A percentile compares a stretch with the other conserved stretches of the same genome.
Conservation (phyloP, 345 rosid species). For the Schrenkiella parvula region DNA sequence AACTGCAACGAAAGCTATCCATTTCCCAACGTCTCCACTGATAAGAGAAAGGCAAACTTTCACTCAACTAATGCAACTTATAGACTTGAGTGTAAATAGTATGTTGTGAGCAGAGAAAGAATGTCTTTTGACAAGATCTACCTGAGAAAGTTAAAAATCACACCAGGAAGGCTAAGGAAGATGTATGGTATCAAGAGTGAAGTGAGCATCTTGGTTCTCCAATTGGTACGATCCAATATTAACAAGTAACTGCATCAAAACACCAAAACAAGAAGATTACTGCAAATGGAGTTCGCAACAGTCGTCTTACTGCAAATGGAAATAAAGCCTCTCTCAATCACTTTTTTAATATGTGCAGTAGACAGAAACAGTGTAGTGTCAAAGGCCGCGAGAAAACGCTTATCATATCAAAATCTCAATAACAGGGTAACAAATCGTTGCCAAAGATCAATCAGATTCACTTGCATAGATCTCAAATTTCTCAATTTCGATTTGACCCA, state of each 20-base stretch:
- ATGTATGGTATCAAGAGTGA: constrained; percentile 86
- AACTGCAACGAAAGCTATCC: constrained; percentile 82
- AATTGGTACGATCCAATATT: constrained; percentile 87
- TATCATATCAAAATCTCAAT: neutral
- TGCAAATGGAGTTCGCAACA: neutral
- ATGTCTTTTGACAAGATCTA: constrained; percentile 12
- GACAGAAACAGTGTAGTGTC: neutral
- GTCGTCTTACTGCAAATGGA: neutral
- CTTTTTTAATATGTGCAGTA: neutral
- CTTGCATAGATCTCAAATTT: neutral
- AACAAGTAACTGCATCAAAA: constrained; percentile 63
- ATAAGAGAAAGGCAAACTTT: neutral
- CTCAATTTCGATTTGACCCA: neutral
- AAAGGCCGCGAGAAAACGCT: neutral
- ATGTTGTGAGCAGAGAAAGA: neutral
- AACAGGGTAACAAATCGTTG: neutral
- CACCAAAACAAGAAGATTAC: no score
- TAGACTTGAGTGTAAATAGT: neutral
- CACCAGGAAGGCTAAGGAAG: constrained; percentile 73
- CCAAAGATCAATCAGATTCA: neutral
- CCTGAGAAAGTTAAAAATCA: constrained; percentile 67
- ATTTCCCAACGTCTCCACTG: constrained; percentile 86
- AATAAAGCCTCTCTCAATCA: neutral
- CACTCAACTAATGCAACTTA: neutral
- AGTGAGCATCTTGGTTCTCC: constrained; percentile 92